Evolutionary conservation across 2,329 filamentous ascomycete species (phyloP).

Genomic region (Emmonsiellopsis sp.): DNA sequence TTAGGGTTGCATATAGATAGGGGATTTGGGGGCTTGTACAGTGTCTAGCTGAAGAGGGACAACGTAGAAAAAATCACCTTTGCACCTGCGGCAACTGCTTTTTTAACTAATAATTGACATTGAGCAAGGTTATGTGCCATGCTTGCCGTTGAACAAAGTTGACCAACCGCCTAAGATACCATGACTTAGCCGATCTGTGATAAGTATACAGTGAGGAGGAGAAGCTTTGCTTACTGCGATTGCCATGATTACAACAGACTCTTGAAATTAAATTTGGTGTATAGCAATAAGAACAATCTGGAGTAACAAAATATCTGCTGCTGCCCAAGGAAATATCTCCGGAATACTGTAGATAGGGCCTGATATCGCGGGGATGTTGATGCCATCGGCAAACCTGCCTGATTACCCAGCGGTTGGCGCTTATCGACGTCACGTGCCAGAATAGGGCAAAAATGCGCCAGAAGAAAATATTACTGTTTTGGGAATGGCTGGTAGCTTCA

Average conservation of each 20-base stretch:
- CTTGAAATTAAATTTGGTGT: too few species aligned
- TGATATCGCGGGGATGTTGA: too few species aligned
- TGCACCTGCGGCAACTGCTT: constrained; percentile 66
- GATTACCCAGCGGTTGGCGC: too few species aligned
- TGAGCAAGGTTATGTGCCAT: constrained; percentile 71
- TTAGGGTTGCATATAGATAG: background rate
- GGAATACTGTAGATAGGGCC: too few species aligned
- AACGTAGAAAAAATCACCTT: constrained; percentile 44
- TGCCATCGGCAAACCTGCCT: too few species aligned
- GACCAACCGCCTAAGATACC: constrained; percentile 62
- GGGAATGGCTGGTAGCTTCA: constrained; percentile 3
- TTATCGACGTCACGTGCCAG: too few species aligned
- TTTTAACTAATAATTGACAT: constrained; percentile 61
- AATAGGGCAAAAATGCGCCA: background rate
- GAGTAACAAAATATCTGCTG: too few species aligned
- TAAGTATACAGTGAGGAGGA: constrained; percentile 1
- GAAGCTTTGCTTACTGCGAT: constrained; percentile 1
- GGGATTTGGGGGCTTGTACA: background rate
- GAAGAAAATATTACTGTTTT: constrained; percentile 2
- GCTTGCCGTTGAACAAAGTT: constrained; percentile 75
- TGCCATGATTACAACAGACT: constrained; percentile 5
- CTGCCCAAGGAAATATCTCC: too few species aligned
- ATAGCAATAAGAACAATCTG: too few species aligned
- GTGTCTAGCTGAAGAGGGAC: constrained; percentile 2
- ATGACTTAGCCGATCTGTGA: constrained; percentile 8